phyloP scores from a whole-genome alignment of 345 rosid species.

The Rhodamnia rubescens region DNA sequence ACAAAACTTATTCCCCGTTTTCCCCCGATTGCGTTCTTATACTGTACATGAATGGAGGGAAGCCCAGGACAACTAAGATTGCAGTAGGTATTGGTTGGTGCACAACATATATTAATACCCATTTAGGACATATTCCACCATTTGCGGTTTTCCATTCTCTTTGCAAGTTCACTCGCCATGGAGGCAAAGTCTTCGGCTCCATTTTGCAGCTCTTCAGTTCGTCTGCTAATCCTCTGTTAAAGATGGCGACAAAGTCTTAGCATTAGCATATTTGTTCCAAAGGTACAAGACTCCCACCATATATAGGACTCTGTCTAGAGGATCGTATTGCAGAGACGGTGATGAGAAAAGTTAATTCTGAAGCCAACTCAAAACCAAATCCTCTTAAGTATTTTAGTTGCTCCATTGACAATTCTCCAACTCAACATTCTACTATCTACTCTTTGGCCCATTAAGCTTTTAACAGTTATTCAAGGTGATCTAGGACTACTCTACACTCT shows the following conservation, averaged over 20 bases:
- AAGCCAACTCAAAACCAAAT: background rate
- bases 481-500: background rate
- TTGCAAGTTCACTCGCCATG: constrained; percentile 67
- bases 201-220: constrained; percentile 65
- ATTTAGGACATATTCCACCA: constrained; percentile 49
- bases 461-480: background rate
- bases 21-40: background rate
- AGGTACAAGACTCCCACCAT: background rate
- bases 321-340: background rate
- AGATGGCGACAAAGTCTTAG: background rate
- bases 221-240: constrained; percentile 48
- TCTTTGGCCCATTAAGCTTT: background rate
- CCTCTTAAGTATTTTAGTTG: background rate
- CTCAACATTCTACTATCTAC: background rate
- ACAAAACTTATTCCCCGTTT: background rate
- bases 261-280: background rate
- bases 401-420: background rate
- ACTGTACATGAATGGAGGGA: background rate
- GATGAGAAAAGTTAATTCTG: background rate
- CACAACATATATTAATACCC: background rate
- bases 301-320: background rate
- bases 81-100: background rate
- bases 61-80: background rate
- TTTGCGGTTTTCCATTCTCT: constrained; percentile 77
- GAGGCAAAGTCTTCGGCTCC: constrained; percentile 77